Conservation (phyloP, 805 yeast species). For the Metschnikowia matae region DNA sequence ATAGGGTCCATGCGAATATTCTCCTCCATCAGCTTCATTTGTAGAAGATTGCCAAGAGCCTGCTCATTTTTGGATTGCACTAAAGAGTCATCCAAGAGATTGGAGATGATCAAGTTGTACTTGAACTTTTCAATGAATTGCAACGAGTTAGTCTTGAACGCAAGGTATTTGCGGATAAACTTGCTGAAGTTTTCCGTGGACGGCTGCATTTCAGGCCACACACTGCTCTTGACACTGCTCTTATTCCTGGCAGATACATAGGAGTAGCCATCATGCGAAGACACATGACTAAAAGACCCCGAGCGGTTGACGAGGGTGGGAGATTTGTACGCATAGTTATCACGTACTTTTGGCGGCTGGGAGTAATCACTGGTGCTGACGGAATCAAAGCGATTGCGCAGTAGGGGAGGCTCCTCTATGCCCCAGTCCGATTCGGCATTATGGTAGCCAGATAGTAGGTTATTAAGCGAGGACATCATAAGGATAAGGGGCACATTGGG, state of each 20-base stretch:
- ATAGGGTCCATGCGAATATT: neutral
- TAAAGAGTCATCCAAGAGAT: conserved; percentile 38
- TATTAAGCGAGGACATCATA: conserved; percentile 2
- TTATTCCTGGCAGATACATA: neutral
- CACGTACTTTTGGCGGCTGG: conserved; percentile 13
- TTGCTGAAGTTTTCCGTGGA: conserved; percentile 20
- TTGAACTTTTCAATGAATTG: conserved; percentile 40
- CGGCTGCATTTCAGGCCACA: conserved; percentile 2
- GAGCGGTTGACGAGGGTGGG: conserved; percentile 2
- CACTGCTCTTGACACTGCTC: neutral
- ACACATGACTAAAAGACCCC: conserved; percentile 6
- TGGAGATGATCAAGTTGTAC: conserved; percentile 35
- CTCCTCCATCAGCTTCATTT: conserved; percentile 3
- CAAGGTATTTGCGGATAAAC: conserved; percentile 26
- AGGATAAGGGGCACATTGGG: neutral
- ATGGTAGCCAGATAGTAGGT: conserved; percentile 9
- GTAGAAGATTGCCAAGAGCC: conserved; percentile 20
- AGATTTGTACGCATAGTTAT: neutral
- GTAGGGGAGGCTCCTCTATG: conserved; percentile 15
- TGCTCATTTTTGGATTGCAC: conserved; percentile 42
- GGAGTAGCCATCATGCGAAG: neutral
- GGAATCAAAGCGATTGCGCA: conserved; percentile 12
- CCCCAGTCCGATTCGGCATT: conserved; percentile 24
- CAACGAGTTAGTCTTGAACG: conserved; percentile 11
- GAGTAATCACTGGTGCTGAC: conserved; percentile 19